Percentiles rank a stretch among this genome's conserved stretches.
Evolutionary conservation across 495 filamentous ascomycete species (phyloP).

Genomic region (Opeltia flavorubescens): DNA sequence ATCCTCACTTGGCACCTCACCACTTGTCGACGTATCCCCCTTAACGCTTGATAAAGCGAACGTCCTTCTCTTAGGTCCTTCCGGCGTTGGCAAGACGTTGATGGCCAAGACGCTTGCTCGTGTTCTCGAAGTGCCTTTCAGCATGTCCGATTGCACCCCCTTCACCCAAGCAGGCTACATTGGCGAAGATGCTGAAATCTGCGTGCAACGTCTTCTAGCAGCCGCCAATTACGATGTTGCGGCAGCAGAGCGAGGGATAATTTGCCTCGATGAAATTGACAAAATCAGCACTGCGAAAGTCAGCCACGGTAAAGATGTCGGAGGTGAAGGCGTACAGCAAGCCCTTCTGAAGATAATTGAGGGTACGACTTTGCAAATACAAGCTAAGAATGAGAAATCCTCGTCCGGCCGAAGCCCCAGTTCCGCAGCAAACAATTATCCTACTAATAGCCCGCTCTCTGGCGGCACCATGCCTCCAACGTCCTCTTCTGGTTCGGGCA

Average conservation of each 20-base stretch:
- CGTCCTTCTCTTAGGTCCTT: conserved; percentile 80
- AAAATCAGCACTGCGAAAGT: conserved; percentile 73
- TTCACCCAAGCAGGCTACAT: conserved; percentile 97
- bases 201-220: conserved; percentile 76
- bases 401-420: conserved; percentile 30
- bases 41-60: conserved; percentile 92
- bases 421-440: conserved; percentile 25
- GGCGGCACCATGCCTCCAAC: conserved; percentile 22
- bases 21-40: conserved; percentile 41
- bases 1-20: conserved; percentile 19
- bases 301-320: conserved; percentile 66
- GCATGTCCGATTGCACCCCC: conserved; percentile 92
- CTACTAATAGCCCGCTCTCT: conserved; percentile 35
- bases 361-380: conserved; percentile 81
- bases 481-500: conserved; percentile 20
- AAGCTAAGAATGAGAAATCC: conserved; percentile 65
- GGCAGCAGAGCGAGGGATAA: conserved; percentile 79
- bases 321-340: conserved; percentile 91
- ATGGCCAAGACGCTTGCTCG: conserved; percentile 75
- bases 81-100: conserved; percentile 91
- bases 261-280: conserved; percentile 92
- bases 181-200: conserved; percentile 87
- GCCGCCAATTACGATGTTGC: conserved; percentile 83
- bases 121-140: conserved; percentile 84
- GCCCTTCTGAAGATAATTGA: conserved; percentile 91